phyloP scores from a whole-genome alignment of 2,329 filamentous ascomycete species.

The Colletotrichum aenigma region DNA sequence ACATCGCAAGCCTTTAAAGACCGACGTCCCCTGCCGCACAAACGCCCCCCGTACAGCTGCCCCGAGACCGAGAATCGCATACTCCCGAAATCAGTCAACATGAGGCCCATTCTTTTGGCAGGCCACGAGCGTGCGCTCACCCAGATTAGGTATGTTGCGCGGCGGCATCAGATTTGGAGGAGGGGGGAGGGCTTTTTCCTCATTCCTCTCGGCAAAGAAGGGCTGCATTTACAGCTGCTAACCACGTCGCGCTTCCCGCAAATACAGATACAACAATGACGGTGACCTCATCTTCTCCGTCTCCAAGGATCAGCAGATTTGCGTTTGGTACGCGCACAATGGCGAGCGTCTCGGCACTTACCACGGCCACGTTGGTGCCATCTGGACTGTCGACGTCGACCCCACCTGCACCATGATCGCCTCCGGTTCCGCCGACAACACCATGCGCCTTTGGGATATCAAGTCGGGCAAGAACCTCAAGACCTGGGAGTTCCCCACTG shows the following conservation, averaged over 20 bases:
- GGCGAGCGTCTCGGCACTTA: constrained; percentile 97
- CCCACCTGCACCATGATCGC: constrained; percentile 90
- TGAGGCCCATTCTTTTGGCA: constrained; percentile 95
- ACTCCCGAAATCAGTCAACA: constrained; percentile 52
- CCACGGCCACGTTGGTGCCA: constrained; percentile 93
- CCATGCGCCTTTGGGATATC: constrained; percentile 95
- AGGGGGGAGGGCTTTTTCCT: not conserved
- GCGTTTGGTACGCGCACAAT: constrained; percentile 97
- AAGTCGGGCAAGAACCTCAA: constrained; percentile 92
- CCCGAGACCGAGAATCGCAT: constrained; percentile 22
- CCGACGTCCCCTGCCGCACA: constrained; percentile 22
- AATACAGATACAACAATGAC: constrained; percentile 81
- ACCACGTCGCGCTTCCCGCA: not conserved
- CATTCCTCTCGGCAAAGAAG: not conserved
- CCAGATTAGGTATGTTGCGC: constrained; percentile 76
- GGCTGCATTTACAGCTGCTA: not conserved
- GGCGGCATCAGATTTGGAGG: not conserved
- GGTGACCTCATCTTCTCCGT: constrained; percentile 97
- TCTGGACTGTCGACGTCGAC: constrained; percentile 98
- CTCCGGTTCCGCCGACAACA: constrained; percentile 97
- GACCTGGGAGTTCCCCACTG: constrained; percentile 96
- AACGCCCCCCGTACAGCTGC: constrained; percentile 8
- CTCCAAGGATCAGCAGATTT: constrained; percentile 95
- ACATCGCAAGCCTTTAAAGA: constrained; percentile 20
- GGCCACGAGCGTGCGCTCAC: constrained; percentile 97